These are phyloP conservation scores for Violaceomyces palustris DNA, from an alignment of 1,284 basidiomycete species.

Conservation along the genomic window DNA sequence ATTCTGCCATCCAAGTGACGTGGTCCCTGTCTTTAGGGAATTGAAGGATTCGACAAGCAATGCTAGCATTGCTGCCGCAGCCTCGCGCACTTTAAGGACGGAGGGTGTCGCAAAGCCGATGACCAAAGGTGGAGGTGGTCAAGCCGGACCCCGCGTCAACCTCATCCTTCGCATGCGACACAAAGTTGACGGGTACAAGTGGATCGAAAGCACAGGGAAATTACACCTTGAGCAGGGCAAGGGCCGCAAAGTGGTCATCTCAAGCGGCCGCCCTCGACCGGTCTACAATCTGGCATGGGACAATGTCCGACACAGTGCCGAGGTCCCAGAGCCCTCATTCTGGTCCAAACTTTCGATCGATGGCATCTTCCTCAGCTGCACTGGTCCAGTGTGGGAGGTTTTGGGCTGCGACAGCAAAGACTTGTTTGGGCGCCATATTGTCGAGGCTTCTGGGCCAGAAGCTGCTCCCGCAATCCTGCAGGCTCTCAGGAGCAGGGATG, in stretches of 20 bases:
- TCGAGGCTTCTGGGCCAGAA: constrained; percentile 34
- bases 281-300: constrained; percentile 45
- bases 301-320: constrained; percentile 27
- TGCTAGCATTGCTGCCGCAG: constrained; percentile 45
- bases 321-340: constrained; percentile 27
- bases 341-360: constrained; percentile 44
- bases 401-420: constrained; percentile 25
- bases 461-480: constrained; percentile 34
- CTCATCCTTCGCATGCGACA: constrained; percentile 45
- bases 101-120: constrained; percentile 38
- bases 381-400: constrained; percentile 25
- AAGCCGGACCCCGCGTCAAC: constrained; percentile 44
- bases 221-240: constrained; percentile 49
- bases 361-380: constrained; percentile 36
- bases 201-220: constrained; percentile 47
- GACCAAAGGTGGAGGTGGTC: constrained; percentile 48
- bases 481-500: constrained; percentile 26
- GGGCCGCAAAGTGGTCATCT: constrained; percentile 48
- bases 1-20: constrained; percentile 80
- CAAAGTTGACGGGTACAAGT: constrained; percentile 36
- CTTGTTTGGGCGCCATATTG: constrained; percentile 33
- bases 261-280: constrained; percentile 35
- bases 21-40: constrained; percentile 84
- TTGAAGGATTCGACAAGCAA: constrained; percentile 69
- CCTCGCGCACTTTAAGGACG: constrained; percentile 30